Percentiles rank a stretch among this genome's conserved stretches.
Conservation (phyloP, 176 grass and related monocot genomes). For the Carex myosuroides region DNA sequence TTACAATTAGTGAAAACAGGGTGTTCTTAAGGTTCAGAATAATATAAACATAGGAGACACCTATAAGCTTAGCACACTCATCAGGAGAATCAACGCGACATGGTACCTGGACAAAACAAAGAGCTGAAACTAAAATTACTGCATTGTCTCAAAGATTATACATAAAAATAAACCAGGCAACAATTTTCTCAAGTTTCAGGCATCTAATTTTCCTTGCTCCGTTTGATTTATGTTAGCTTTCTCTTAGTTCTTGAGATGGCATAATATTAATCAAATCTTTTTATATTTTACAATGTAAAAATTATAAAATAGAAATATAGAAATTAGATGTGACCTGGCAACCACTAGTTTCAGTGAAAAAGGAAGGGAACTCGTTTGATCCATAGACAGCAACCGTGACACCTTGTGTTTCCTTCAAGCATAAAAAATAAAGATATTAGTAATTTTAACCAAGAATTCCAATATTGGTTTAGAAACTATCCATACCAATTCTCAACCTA, state of each 20-base stretch:
- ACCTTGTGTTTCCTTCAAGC: slow-evolving; percentile 84
- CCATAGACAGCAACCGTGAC: slow-evolving; percentile 74
- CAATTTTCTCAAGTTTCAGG: background rate
- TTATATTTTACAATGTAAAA: background rate
- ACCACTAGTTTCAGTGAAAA: slow-evolving; percentile 80
- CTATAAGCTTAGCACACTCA: slow-evolving; percentile 74
- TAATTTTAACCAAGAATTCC: background rate
- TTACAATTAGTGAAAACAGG: background rate
- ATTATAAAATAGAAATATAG: slow-evolving; percentile 2
- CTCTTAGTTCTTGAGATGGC: background rate
- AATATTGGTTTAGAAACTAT: background rate
- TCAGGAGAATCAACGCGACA: slow-evolving; percentile 76
- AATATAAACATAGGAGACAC: slow-evolving; percentile 22
- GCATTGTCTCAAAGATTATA: background rate
- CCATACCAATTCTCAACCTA: background rate
- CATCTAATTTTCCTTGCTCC: background rate
- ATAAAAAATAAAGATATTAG: background rate
- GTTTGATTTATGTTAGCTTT: background rate
- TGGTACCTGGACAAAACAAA: slow-evolving; percentile 43
- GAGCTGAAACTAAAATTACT: slow-evolving; percentile 1
- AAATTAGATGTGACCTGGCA: slow-evolving; percentile 47
- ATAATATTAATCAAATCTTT: slow-evolving; percentile 1
- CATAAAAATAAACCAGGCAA: background rate
- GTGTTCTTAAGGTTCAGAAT: background rate
- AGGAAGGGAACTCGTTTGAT: slow-evolving; percentile 85